Base-by-base conservation (phyloP, 306 rosid species). In the Lathyrus oleraceus region DNA sequence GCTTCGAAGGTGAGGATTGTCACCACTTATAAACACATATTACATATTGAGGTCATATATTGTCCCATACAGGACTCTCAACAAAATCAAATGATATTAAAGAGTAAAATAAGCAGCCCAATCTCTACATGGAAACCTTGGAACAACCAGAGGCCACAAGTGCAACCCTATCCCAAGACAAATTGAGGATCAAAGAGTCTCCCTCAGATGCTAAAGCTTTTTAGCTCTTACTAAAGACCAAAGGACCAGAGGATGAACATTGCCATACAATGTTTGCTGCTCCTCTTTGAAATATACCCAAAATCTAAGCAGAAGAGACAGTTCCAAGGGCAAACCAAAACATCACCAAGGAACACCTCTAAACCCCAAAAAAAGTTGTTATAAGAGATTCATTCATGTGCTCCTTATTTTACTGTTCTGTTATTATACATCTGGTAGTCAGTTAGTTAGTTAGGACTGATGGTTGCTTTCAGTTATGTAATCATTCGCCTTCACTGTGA, bases 241-340 rank as follows among this genome's bases (percentile, higher is more conserved):
- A 52, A 54, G 28, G 49, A 43, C 45, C 19, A 27, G 4, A 67
- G 38, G 49, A 30, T 59, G 30, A 56, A 57, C 30, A 61, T 48
- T 19, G 51, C 52, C 70, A 61, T 15, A 72, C 7, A 54, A 52
- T 15, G 28, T 56, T 52, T 63, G 44, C 51, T 63, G 44, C 51
- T 52, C 39, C 38, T 69, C 28, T 48, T 72, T 72, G 45, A 61
- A 52, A 61, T 42, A 70, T 56, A 70, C 43, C 7, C 11, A 57
- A 70, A 72, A 61, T 43, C 44, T 38, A 39, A 4, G 58, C 42
- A 53, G 54, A 52, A 52, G 23, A 64, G 35, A 44, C 75, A 57
- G 44, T 71, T 71, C 30, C 57, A 17, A 13, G 64, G 54, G 30
- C 23, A 52, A n/a, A 16, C 36, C 23, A 19, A 43, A 70, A 28